Conservation (phyloP, 768 basidiomycete species). For the Cyathus striatus region DNA sequence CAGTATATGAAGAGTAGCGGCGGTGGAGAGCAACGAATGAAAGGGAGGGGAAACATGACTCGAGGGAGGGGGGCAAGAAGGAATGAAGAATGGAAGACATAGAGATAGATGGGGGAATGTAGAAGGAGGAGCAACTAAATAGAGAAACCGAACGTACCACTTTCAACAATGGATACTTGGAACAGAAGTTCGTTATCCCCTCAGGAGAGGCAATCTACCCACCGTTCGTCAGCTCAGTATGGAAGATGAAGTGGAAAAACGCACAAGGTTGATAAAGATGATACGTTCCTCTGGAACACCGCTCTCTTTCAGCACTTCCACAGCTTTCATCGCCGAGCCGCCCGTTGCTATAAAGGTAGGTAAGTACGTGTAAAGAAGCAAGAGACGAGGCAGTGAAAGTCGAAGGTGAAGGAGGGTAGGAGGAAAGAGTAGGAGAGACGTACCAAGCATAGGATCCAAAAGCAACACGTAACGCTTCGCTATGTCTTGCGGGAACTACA, state of each 20-base stretch:
- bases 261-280: slow-evolving; percentile 88
- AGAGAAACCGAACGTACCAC: slow-evolving; percentile 48
- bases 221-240: neutral
- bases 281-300: slow-evolving; percentile 94
- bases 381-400: too few relatives aligned
- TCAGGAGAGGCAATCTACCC: slow-evolving; percentile 85
- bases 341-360: slow-evolving; percentile 63
- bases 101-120: too few relatives aligned
- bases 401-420: neutral
- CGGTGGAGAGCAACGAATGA: too few relatives aligned
- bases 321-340: slow-evolving; percentile 96
- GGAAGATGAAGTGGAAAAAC: slow-evolving; percentile 9
- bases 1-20: neutral
- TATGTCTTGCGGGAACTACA: slow-evolving; percentile 89
- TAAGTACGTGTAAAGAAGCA: neutral
- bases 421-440: slow-evolving; percentile 12
- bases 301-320: slow-evolving; percentile 88
- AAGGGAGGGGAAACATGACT: neutral
- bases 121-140: too few relatives aligned
- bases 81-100: neutral
- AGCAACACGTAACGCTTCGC: slow-evolving; percentile 87
- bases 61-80: neutral
- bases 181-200: slow-evolving; percentile 78
- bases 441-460: slow-evolving; percentile 96
- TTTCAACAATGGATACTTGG: slow-evolving; percentile 67